These are phyloP conservation scores for Neoboletus subvelutipes DNA, from an alignment of 768 basidiomycete species.

Conservation along the genomic window DNA sequence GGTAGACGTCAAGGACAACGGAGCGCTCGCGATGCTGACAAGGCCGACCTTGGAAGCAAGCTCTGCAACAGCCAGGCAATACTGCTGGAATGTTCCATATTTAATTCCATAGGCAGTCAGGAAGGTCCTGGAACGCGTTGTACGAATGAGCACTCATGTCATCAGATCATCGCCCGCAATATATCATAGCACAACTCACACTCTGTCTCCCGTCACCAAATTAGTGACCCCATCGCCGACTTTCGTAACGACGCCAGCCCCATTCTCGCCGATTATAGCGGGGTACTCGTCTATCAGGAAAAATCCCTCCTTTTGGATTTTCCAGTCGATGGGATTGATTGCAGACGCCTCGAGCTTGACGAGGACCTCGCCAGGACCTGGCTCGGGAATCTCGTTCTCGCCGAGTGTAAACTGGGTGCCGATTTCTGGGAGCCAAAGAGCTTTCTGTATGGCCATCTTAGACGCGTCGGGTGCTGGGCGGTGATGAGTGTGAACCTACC, in stretches of 20 bases:
- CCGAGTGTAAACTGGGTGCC: conserved; percentile 11
- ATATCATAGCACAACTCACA: conserved; percentile 28
- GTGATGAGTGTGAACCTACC: not conserved
- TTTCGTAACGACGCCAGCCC: conserved; percentile 36
- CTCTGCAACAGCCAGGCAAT: conserved; percentile 20
- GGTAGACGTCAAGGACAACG: not conserved
- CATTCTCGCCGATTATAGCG: conserved; percentile 36
- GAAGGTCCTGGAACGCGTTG: conserved; percentile 3
- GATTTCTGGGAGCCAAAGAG: conserved; percentile 17
- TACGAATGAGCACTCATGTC: not conserved
- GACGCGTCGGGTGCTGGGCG: not conserved
- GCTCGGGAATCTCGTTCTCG: conserved; percentile 28
- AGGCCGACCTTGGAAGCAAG: conserved; percentile 18
- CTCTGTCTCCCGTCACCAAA: conserved; percentile 36
- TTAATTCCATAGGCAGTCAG: not conserved
- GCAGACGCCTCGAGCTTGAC: conserved; percentile 41
- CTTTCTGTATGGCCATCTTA: conserved; percentile 14
- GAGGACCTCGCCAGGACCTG: conserved; percentile 43
- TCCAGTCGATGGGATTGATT: conserved; percentile 45
- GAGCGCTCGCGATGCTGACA: not conserved
- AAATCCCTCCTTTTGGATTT: conserved; percentile 6
- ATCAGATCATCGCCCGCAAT: not conserved
- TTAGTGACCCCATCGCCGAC: conserved; percentile 37
- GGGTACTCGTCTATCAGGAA: conserved; percentile 35
- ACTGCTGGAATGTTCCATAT: conserved; percentile 24